Conservation (phyloP, 169 alveolate species). For the Plasmodium malariae region DNA sequence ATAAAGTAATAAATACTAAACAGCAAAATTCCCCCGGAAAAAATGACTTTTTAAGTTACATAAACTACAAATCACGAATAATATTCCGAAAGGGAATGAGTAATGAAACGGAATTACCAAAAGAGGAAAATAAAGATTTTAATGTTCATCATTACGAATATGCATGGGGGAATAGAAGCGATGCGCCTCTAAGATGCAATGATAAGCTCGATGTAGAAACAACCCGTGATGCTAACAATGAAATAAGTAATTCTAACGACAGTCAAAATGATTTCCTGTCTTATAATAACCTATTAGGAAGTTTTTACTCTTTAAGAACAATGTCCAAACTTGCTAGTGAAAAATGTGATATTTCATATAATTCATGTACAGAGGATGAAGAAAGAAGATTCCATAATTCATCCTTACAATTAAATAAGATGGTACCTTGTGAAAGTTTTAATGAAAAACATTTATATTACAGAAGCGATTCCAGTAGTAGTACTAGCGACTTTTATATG, state of each 20-base stretch:
- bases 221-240: too few species aligned
- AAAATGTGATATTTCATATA: neutral
- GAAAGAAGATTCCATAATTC: too few species aligned
- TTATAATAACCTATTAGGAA: too few species aligned
- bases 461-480: conserved; percentile 16
- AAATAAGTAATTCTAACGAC: too few species aligned
- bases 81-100: conserved; percentile 4
- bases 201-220: neutral
- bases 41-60: conserved; percentile 13
- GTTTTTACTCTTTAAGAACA: too few species aligned
- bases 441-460: conserved; percentile 18
- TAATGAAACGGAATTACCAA: conserved; percentile 4
- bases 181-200: neutral
- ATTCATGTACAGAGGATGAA: neutral
- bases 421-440: neutral
- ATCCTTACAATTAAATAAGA: too few species aligned
- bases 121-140: neutral
- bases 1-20: neutral
- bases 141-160: too few species aligned
- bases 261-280: too few species aligned
- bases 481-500: neutral
- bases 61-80: conserved; percentile 9
- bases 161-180: neutral
- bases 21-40: neutral
- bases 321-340: too few species aligned